Percentiles rank a stretch among this genome's conserved stretches.
Conservation (phyloP, 345 rosid species). For the Conringia planisiliqua region DNA sequence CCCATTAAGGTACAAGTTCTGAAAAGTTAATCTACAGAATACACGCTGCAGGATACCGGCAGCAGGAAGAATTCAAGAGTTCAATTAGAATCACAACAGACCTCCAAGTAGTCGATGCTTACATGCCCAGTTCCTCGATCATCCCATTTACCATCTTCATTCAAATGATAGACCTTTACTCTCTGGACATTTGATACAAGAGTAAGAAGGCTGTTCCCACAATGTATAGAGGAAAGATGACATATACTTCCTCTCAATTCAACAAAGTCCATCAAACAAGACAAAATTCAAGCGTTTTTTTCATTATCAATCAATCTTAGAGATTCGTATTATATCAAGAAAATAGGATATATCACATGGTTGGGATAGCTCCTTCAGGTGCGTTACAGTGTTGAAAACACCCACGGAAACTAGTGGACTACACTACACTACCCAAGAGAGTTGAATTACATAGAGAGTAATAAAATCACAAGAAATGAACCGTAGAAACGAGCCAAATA, state of each 20-base stretch:
- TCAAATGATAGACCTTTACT: slow-evolving; percentile 89
- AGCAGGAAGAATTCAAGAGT: slow-evolving; percentile 17
- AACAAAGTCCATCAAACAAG: not conserved
- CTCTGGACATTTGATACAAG: slow-evolving; percentile 47
- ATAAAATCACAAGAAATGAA: not conserved
- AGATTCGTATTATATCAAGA: not conserved
- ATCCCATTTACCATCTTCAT: slow-evolving; percentile 96
- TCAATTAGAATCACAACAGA: slow-evolving; percentile 37
- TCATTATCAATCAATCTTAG: not conserved
- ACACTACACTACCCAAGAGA: not conserved
- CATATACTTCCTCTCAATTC: not conserved
- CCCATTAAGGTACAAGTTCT: slow-evolving; percentile 13
- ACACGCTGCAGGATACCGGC: slow-evolving; percentile 9
- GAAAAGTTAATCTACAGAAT: not conserved
- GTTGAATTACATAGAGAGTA: not conserved
- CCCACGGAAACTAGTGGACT: not conserved
- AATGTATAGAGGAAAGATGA: not conserved
- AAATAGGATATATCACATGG: not conserved
- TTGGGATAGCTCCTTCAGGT: not conserved
- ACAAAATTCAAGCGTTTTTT: not conserved
- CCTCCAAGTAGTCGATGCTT: slow-evolving; percentile 87
- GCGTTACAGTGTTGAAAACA: not conserved
- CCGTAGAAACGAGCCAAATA: not conserved
- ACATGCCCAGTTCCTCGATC: slow-evolving; percentile 99
- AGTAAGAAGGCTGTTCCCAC: not conserved